Evolutionary conservation across 2,329 filamentous ascomycete species (phyloP).

Genomic region (Talaromyces sp.): DNA sequence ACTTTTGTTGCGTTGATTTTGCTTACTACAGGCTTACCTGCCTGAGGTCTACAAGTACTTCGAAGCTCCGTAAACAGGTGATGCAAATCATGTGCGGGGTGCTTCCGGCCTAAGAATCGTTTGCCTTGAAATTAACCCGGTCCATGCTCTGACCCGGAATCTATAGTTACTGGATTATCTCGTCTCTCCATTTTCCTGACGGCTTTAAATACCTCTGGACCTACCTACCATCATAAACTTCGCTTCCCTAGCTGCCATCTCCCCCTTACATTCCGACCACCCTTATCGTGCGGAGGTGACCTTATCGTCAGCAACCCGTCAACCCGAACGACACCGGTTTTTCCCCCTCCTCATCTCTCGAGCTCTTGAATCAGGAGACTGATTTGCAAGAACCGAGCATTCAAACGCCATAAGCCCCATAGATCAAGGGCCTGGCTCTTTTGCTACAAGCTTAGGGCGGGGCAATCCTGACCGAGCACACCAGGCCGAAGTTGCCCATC

Average conservation of each 20-base stretch:
- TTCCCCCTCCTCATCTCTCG: background rate
- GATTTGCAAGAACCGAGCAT: background rate
- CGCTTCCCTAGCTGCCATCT: background rate
- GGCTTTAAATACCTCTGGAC: background rate
- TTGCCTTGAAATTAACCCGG: no score
- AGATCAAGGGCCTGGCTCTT: background rate
- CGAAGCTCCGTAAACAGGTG: constrained; percentile 8
- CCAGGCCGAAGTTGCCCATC: background rate
- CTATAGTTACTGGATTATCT: no score
- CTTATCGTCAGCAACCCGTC: constrained; percentile 24
- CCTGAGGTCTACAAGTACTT: no score
- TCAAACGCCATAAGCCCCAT: background rate
- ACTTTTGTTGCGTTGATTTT: no score
- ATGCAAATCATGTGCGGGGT: constrained; percentile 18
- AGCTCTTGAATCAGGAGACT: background rate
- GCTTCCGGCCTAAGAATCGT: background rate
- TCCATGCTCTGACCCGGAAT: no score
- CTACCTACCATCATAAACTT: background rate
- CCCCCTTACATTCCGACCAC: background rate
- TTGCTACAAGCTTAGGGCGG: constrained; percentile 11
- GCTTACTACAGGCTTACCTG: no score
- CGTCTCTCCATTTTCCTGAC: no score
- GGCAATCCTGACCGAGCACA: constrained; percentile 6
- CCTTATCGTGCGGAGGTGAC: constrained; percentile 24
- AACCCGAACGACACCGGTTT: constrained; percentile 8